Evolutionary conservation across 1,284 basidiomycete genomes (phyloP).

Genomic region (Calocybe gambosa): DNA sequence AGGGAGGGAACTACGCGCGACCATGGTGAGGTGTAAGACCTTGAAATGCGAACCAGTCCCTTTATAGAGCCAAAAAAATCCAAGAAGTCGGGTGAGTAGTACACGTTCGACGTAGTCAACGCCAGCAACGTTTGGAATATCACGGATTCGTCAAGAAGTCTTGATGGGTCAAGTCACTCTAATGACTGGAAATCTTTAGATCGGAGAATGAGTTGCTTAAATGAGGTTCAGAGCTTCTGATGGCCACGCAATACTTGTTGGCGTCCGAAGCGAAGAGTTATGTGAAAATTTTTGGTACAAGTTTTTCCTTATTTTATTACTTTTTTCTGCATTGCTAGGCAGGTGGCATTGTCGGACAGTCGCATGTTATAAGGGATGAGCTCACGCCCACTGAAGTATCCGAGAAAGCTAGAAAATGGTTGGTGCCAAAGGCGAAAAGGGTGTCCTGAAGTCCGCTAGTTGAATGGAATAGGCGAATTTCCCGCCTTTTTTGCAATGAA

Average conservation of each 20-base stretch:
- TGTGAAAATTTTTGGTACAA: neutral
- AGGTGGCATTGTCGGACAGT: neutral
- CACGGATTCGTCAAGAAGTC: constrained; percentile 6
- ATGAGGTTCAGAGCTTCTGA: neutral
- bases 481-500: neutral
- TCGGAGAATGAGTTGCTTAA: neutral
- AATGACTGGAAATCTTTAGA: neutral
- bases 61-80: neutral
- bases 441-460: neutral
- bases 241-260: neutral
- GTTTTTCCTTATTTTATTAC: neutral
- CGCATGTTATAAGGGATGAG: neutral
- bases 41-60: too few relatives aligned
- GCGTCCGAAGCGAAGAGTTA: neutral
- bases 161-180: neutral
- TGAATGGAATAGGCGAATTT: neutral
- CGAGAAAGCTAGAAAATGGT: neutral
- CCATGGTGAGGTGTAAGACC: constrained; percentile 9
- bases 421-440: neutral
- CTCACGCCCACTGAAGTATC: neutral
- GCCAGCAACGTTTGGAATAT: neutral
- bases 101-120: neutral
- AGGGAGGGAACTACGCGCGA: constrained; percentile 3
- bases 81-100: neutral
- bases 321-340: neutral